Evolutionary conservation across 306 rosid genomes (phyloP), one percentile per base, ranked within the genome.

Genomic region (Quercus agrifolia): DNA sequence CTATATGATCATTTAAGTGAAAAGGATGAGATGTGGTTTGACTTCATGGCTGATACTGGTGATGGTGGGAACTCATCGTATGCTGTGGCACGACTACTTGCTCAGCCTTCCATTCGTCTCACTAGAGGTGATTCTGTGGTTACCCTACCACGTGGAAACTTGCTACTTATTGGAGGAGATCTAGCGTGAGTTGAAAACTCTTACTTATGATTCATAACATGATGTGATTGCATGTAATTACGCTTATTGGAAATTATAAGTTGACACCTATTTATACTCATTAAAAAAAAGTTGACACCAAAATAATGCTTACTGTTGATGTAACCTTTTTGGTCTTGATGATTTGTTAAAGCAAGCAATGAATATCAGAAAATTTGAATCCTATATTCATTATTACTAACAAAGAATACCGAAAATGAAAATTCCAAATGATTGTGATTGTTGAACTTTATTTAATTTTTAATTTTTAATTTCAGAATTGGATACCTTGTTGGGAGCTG

Each of bases 51-150:
- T 82, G 99, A 95, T 86, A 95, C 99, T 25, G 99, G 99, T 20
- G 99, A 95, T 74, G 99, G 99, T 82, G 99, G 99, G 76, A 95
- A 95, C 91, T 91, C 98, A 75, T 92, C 99, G 59, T 95, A 93
- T 93, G 38, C 98, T 12, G 85, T 95, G 75, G 98, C 99, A 68
- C 88, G 91, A 68, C 89, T 95, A 27, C 98, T 95, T 82, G 98
- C 99, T 77, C 97, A 87, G 86, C 98, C 98, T 79, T 85, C 84
- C 70, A 86, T 95, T 83, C 77, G 74, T 73, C 59, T 92, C 38
- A 52, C 64, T 62, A 83, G 81, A 71, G 97, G 83, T 70, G 94
- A 87, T 79, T 85, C 96, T 63, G 77, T 64, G 70, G 70, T 85
- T 74, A 59, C 78, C 71, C 83, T 95, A 78, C 96, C 93, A 10